Evolutionary conservation across 129 eudicot species (phyloP).

Genomic region (sunflower (Helianthus annuus)): HanXRQr2.0-SUNRISE NC_035435.2:152457364-152457863

Average conservation of each 20-base stretch:
- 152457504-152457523: neutral
- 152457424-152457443: neutral
- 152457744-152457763: conserved; percentile 80
- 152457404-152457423: conserved; percentile 54
- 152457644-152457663: conserved; percentile 1
- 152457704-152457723: conserved; percentile 89
- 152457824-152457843: neutral
- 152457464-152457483: neutral
- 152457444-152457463: neutral
- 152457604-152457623: conserved; percentile 67
- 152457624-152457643: conserved; percentile 81
- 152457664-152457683: conserved; percentile 10
- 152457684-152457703: conserved; percentile 20
- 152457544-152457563: conserved; percentile 79
- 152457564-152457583: conserved; percentile 88
- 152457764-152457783: conserved; percentile 83
- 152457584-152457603: conserved; percentile 87
- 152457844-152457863: neutral
- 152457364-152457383: conserved; percentile 85
- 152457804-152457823: conserved; percentile 25
- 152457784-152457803: conserved; percentile 90
- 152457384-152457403: conserved; percentile 87
- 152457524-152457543: conserved; percentile 49
- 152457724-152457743: conserved; percentile 80
- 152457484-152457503: conserved; percentile 3